These are phyloP conservation scores for Talaromyces liani DNA, from an alignment of 495 filamentous ascomycete genomes.

Conservation along the genomic window DNA sequence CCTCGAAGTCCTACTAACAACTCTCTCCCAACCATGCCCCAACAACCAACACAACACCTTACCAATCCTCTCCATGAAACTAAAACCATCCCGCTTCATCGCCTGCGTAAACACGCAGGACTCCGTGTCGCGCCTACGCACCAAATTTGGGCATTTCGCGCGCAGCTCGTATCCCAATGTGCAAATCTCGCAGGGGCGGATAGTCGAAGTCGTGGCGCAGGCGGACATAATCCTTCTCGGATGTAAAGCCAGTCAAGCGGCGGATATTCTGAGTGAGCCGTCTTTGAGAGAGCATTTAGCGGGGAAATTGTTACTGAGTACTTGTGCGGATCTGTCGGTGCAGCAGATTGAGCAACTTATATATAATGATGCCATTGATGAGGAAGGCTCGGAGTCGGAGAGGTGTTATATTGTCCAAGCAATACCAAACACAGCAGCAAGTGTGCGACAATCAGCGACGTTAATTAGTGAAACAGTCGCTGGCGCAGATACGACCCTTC, in stretches of 20 bases:
- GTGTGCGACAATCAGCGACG: constrained; percentile 28
- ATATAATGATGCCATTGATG: constrained; percentile 23
- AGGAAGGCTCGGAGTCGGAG: not conserved
- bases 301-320: constrained; percentile 77
- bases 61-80: not conserved
- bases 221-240: constrained; percentile 28
- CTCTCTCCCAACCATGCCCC: constrained; percentile 6
- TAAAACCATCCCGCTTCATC: constrained; percentile 6
- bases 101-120: constrained; percentile 6
- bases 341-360: constrained; percentile 55
- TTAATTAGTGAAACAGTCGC: constrained; percentile 14
- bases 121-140: constrained; percentile 7
- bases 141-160: constrained; percentile 5
- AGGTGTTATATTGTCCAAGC: constrained; percentile 22
- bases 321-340: constrained; percentile 73
- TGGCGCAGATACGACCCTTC: constrained; percentile 13
- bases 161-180: constrained; percentile 5
- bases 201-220: constrained; percentile 15
- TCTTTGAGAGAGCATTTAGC: constrained; percentile 32
- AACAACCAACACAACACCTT: constrained; percentile 3
- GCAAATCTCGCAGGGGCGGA: constrained; percentile 7
- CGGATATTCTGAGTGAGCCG: constrained; percentile 19
- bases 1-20: not conserved
- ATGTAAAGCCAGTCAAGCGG: constrained; percentile 30
- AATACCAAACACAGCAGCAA: constrained; percentile 29